A percentile compares a stretch with the other conserved stretches of the same genome.
Evolutionary conservation across 768 basidiomycete genomes (phyloP).

Genomic region (Russula brevipes): DNA sequence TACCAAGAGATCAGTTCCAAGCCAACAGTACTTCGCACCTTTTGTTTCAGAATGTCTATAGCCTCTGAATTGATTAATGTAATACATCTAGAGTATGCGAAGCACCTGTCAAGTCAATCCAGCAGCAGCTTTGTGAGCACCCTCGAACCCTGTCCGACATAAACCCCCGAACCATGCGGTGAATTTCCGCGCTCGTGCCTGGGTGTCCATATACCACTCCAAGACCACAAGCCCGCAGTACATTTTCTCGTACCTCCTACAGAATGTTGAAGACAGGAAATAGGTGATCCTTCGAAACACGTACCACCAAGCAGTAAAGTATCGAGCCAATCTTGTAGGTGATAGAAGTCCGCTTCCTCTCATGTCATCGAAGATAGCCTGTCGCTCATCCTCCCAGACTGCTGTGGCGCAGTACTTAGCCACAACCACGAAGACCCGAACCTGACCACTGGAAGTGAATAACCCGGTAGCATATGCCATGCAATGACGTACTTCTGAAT

Average conservation of each 20-base stretch:
- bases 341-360: constrained; percentile 48
- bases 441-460: constrained; percentile 36
- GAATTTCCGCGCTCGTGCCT: constrained; percentile 50
- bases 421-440: constrained; percentile 86
- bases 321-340: constrained; percentile 43
- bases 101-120: constrained; percentile 42
- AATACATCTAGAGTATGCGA: constrained; percentile 9
- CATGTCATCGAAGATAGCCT: constrained; percentile 37
- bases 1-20: not conserved
- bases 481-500: constrained; percentile 53
- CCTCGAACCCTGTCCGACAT: constrained; percentile 50
- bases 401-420: constrained; percentile 83
- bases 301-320: constrained; percentile 65
- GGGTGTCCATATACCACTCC: constrained; percentile 60
- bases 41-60: constrained; percentile 7
- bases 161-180: constrained; percentile 65
- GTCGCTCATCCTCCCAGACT: constrained; percentile 66
- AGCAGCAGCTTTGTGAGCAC: constrained; percentile 67
- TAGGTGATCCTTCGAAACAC: constrained; percentile 28
- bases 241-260: constrained; percentile 55
- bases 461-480: not conserved
- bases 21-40: not conserved
- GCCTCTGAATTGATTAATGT: constrained; percentile 24
- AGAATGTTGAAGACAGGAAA: constrained; percentile 7
- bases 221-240: constrained; percentile 48